These are phyloP conservation scores for Pseudogymnoascus sp. DNA, from an alignment of 2,329 filamentous ascomycete species.

Conservation along the genomic window DNA sequence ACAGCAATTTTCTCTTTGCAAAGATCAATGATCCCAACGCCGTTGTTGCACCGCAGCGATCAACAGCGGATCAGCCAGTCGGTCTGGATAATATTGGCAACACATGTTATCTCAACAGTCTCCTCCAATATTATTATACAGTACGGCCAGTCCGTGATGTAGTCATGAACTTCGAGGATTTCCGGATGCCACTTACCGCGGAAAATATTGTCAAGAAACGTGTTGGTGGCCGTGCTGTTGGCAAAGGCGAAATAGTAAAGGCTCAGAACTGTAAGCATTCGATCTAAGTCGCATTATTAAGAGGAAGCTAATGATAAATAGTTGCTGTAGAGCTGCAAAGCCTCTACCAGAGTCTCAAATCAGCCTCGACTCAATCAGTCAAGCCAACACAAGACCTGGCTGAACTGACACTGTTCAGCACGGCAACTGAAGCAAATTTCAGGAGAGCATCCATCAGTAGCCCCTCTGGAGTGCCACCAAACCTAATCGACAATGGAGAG, in stretches of 20 bases:
- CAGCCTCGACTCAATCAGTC: conserved; percentile 52
- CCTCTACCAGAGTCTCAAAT: conserved; percentile 64
- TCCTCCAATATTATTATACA: conserved; percentile 92
- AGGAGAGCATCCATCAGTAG: conserved; percentile 38
- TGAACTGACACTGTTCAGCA: conserved; percentile 64
- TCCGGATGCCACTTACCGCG: conserved; percentile 59
- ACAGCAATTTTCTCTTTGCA: conserved; percentile 26
- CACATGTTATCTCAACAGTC: conserved; percentile 94
- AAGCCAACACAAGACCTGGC: conserved; percentile 70
- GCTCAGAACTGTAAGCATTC: conserved; percentile 64
- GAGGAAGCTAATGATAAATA: conserved; percentile 30
- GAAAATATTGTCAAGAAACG: conserved; percentile 56
- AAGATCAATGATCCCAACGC: conserved; percentile 29
- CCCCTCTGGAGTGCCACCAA: conserved; percentile 21
- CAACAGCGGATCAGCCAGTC: conserved; percentile 57
- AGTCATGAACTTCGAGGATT: conserved; percentile 65
- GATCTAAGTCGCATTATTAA: not conserved
- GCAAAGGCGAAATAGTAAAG: conserved; percentile 46
- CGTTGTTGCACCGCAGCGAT: conserved; percentile 20
- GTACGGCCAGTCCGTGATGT: conserved; percentile 73
- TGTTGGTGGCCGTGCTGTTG: conserved; percentile 65
- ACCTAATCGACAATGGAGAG: not conserved
- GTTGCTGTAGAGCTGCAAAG: conserved; percentile 65
- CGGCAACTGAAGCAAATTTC: conserved; percentile 44
- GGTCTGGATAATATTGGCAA: conserved; percentile 92